Evolutionary conservation across 2,329 filamentous ascomycete species (phyloP).

Genomic region (Xylariaceae sp.): DNA sequence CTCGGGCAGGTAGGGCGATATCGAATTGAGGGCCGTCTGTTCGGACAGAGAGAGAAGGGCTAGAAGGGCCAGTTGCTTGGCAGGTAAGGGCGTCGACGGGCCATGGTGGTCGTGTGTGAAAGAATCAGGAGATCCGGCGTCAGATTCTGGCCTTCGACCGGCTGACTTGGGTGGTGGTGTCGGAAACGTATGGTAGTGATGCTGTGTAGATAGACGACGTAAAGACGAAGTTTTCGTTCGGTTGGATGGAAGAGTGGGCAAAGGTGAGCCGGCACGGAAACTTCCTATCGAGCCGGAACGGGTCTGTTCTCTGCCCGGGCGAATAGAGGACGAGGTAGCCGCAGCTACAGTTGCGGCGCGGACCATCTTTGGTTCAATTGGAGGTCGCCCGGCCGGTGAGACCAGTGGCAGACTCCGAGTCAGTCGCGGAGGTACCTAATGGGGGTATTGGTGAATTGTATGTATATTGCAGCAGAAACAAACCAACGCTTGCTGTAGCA

Average conservation of each 20-base stretch:
- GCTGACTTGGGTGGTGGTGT: constrained; percentile 71
- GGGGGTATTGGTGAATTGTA: not conserved
- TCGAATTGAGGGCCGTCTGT: constrained; percentile 95
- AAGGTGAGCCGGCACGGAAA: constrained; percentile 39
- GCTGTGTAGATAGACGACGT: constrained; percentile 42
- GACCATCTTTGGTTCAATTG: constrained; percentile 25
- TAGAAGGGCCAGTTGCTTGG: constrained; percentile 79
- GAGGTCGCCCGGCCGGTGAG: not conserved
- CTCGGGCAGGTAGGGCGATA: constrained; percentile 89
- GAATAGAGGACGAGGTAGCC: constrained; percentile 19
- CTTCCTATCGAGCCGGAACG: constrained; percentile 33
- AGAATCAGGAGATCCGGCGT: constrained; percentile 36
- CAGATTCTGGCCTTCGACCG: constrained; percentile 44
- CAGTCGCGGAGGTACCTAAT: not conserved
- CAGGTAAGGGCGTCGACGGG: constrained; percentile 75
- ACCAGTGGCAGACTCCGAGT: not conserved
- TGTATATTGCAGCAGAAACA: not conserved
- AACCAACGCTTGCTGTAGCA: not conserved
- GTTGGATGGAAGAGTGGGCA: constrained; percentile 27
- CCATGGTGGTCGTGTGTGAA: constrained; percentile 39
- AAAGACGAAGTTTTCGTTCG: constrained; percentile 20
- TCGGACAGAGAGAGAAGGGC: constrained; percentile 89
- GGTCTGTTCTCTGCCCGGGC: constrained; percentile 23
- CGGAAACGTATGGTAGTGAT: constrained; percentile 82
- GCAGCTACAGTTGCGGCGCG: constrained; percentile 25